These are phyloP conservation scores for Bromus sterilis DNA, from an alignment of 176 grass and related monocot species.

Conservation along the genomic window DNA sequence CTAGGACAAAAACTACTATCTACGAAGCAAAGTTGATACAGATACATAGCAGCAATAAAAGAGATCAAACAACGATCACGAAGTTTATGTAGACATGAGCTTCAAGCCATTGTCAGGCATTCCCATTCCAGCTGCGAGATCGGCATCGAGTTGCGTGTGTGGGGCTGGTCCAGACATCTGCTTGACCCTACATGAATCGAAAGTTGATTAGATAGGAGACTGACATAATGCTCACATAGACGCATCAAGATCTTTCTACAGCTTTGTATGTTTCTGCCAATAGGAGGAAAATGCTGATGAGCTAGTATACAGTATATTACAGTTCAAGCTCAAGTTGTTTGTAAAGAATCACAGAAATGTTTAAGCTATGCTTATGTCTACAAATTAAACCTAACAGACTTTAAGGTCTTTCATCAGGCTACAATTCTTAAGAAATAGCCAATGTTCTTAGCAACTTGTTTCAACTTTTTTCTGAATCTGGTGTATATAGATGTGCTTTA, in stretches of 20 bases:
- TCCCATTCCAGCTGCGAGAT: constrained; percentile 90
- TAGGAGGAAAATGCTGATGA: background rate
- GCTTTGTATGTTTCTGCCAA: background rate
- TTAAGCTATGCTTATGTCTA: background rate
- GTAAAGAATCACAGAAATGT: background rate
- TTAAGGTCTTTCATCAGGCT: background rate
- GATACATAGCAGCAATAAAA: background rate
- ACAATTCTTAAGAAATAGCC: background rate
- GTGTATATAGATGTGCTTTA: too few species aligned
- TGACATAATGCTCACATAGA: background rate
- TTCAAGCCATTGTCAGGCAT: constrained; percentile 90
- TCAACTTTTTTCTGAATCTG: too few species aligned
- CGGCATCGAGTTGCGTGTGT: constrained; percentile 75
- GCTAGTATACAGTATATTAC: background rate
- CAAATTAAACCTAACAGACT: background rate
- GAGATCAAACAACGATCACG: background rate
- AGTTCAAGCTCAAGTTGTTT: background rate
- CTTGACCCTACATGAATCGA: constrained; percentile 55
- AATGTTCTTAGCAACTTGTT: background rate
- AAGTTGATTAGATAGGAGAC: constrained; percentile 2
- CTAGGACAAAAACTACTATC: background rate
- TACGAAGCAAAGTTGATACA: background rate
- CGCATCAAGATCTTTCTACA: background rate
- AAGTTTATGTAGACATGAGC: constrained; percentile 70
- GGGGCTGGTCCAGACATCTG: constrained; percentile 65